Evolutionary conservation across 2,329 filamentous ascomycete genomes (phyloP), one percentile per base, ranked within the genome.

Genomic region (Talaromyces verruculosus): DNA sequence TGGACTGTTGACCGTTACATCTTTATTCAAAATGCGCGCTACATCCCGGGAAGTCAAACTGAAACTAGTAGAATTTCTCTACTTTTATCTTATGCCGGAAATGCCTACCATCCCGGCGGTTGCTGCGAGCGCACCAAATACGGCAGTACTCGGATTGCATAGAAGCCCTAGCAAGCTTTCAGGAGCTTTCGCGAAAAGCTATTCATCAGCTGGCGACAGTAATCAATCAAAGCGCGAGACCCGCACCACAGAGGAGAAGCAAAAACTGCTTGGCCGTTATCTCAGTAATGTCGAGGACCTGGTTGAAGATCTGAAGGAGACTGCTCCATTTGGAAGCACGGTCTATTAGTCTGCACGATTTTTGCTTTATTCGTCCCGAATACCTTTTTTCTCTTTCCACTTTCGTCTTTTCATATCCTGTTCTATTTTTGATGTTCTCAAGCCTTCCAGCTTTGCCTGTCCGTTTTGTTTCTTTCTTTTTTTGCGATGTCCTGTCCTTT

Each of bases 51-150:
- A 94, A 72, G 93, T 98, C 70, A 97, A 97, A 82, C 87, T 97
- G 75, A 95, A 96, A 78, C 87, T 96, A n/a, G 89, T 97, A 71
- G 95, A 98, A 78, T 98, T 98, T 76, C 82, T 99, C 61, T 98
- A 98, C 83, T 98, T 98, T 79, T 99, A 98, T 79, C 89, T 99
- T 71, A 97, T 98, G 90, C 93, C 94, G 61, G 95, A 99, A 80
- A 87, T 87, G 0, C 88, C 83, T 19, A 63, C 39, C 5, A 63
- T 72, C 47, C 66, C 72, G 11, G 25, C 70, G 59, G 33, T 71
- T 67, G 41, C 69, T 7, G 72, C 73, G 13, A 77, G 76, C 25
- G 75, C 77, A 1, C 74, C 78, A 0, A 80, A 78, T 67, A 78
- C 79, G 1, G 79, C 77, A 5, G 72, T 78, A 4, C 69, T 74